Percentiles rank a stretch among this genome's conserved stretches.
Evolutionary conservation across 2,329 filamentous ascomycete genomes (phyloP).

Genomic region (Colletotrichum sp.): DNA sequence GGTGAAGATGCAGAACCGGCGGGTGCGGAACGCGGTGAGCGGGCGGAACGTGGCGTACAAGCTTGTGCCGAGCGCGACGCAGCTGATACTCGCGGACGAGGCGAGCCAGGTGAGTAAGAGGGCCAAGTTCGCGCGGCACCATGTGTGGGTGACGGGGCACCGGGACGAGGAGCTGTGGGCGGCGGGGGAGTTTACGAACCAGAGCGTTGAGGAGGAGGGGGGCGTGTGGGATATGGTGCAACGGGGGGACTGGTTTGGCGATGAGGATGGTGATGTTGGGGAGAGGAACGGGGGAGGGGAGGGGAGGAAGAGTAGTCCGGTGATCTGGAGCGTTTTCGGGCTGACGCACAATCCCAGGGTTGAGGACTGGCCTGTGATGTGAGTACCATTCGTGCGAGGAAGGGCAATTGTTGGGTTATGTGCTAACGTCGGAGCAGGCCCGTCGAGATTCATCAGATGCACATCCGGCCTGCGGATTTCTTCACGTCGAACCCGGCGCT

Average conservation of each 20-base stretch:
- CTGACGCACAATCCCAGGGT: constrained; percentile 53
- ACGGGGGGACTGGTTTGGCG: constrained; percentile 50
- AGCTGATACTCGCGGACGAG: constrained; percentile 51
- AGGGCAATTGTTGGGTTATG: no score
- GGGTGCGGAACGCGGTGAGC: constrained; percentile 49
- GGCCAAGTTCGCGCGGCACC: constrained; percentile 50
- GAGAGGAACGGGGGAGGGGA: background rate
- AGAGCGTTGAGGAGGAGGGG: constrained; percentile 45
- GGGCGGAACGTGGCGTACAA: constrained; percentile 57
- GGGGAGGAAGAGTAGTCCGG: constrained; percentile 32
- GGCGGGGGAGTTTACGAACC: constrained; percentile 56
- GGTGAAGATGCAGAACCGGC: constrained; percentile 53
- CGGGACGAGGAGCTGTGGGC: constrained; percentile 55
- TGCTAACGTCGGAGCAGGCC: constrained; percentile 33
- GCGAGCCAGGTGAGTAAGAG: constrained; percentile 46
- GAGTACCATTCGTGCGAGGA: constrained; percentile 29
- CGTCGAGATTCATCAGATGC: constrained; percentile 51
- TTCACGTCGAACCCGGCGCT: constrained; percentile 52
- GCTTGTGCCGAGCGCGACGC: constrained; percentile 47
- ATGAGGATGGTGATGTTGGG: background rate
- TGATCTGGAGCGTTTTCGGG: constrained; percentile 54
- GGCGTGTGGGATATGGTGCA: constrained; percentile 52
- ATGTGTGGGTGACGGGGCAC: constrained; percentile 54
- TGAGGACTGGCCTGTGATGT: constrained; percentile 58
- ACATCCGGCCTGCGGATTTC: constrained; percentile 50